Base-by-base conservation (phyloP, 306 rosid species). In the Cicer yamashitae region DNA sequence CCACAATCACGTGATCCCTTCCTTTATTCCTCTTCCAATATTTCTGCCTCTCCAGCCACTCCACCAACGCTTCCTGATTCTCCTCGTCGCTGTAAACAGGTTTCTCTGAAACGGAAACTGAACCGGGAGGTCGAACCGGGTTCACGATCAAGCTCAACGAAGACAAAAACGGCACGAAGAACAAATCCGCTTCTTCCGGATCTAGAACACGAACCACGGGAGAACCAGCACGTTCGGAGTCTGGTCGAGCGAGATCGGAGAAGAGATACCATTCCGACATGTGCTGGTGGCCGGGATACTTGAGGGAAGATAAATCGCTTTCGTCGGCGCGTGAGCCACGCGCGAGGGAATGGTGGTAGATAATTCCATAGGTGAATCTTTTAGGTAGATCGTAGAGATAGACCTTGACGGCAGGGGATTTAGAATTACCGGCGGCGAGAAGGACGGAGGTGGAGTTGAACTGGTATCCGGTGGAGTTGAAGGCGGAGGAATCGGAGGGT, bases 241-340 rank as follows among this genome's bases (percentile, higher is more conserved):
- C 88, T 60, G 91, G 82, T 53, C 89, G 84, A 14, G 69, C 20
- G 2, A 94, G 87, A 81, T 94, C 96, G 34, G 74, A 11, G 81
- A 81, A 94, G 8, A 94, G 81, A 75, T 90, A 89, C 99, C 99
- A 94, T 77, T 94, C 99, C 8, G 92, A 85, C 99, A 94, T 94
- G 82, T 92, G 96, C 82, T 92, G 97, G 75, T 94, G 99, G 7
- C 99, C 99, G 0, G 99, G 99, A 82, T 92, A 94, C 74, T 82
- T 86, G 58, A 90, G 86, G 25, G 62, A 44, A 2, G 84, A 1
- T 22, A 70, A 34, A 71, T 77, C 83, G 0, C 25, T 70, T 15
- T 12, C 64, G 12, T 12, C 53, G 34, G 79, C 76, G 7, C 70
- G 86, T 65, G 82, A 81, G 1, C 93, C 96, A 70, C 96, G 97